Evolutionary conservation across 2,329 filamentous ascomycete species (phyloP), one percentile per base, ranked within the genome.

Genomic region (Diaporthe sp.): DNA sequence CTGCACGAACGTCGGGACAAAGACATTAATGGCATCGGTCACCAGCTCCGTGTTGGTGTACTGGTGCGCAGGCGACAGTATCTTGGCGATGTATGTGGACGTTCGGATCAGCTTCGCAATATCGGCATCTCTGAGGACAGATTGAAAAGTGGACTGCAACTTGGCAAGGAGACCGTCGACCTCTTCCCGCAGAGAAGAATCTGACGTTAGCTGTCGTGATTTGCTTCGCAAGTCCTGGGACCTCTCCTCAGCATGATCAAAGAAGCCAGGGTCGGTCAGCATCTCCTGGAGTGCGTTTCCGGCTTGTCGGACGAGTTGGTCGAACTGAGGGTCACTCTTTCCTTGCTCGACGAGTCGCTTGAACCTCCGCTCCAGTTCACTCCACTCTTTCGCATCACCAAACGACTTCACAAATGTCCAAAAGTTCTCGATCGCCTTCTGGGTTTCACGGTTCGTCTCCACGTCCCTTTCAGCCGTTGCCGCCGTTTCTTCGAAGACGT

Each of bases 181-280:
- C 78, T 98, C 94, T 25, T 93, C 88, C 20, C 92, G 90, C 4
- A 98, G 86, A 6, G 89, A 90, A 2, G 94, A 93, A 57, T 93
- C 91, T 0, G 88, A 88, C 2, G 92, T 90, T 2, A 95, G 88
- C 77, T 94, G 91, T 77, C 92, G 90, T 6, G 89, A 88, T 80
- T 89, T 88, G 15, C 85, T 83, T 42, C 89, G 87, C 8, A 93
- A 78, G 3, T 88, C 84, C 20, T 87, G 83, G 51, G 92, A 84
- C 13, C 88, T 87, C 67, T 88, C 83, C 34, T 94, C 91, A 0
- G 92, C 92, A 53, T 94, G 89, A 63, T 96, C 94, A 80, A 97
- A 94, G 84, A 98, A 98, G 5, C 92, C 90, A 0, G 96, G 96
- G 77, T 98, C 94, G 0, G 92, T 97, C 57, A 98, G 86, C 82